Conservation (phyloP, 2,329 filamentous ascomycete genomes). For the Nigrospora sphaerica region DNA sequence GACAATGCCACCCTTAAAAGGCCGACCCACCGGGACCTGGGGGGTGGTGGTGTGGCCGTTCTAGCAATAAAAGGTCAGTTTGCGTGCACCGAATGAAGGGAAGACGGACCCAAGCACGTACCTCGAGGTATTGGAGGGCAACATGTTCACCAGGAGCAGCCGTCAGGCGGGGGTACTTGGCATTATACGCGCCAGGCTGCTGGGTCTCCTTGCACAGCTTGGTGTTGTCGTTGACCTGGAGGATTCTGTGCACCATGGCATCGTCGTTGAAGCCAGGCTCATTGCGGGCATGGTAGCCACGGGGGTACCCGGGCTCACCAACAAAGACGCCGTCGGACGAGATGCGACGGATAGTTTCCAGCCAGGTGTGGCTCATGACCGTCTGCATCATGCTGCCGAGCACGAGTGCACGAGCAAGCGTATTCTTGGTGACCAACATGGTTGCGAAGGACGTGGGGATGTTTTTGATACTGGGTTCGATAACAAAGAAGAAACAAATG, state of each 20-base stretch:
- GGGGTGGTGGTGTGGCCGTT: constrained; percentile 20
- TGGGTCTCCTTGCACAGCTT: constrained; percentile 57
- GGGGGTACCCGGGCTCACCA: constrained; percentile 65
- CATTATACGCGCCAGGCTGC: constrained; percentile 48
- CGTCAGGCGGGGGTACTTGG: constrained; percentile 51
- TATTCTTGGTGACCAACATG: constrained; percentile 10
- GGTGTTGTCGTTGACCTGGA: constrained; percentile 37
- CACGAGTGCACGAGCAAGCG: constrained; percentile 8
- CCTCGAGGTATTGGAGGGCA: constrained; percentile 61
- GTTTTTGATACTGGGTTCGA: too few species aligned
- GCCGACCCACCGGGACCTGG: constrained; percentile 47
- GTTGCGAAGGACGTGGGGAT: not conserved
- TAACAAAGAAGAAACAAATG: too few species aligned
- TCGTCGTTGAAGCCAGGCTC: constrained; percentile 49
- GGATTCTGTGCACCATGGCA: constrained; percentile 52
- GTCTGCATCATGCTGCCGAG: constrained; percentile 23
- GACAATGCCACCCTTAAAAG: constrained; percentile 59
- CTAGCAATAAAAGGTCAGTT: not conserved
- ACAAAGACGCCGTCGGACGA: constrained; percentile 66
- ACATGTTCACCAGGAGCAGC: constrained; percentile 55
- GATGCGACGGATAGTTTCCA: constrained; percentile 69
- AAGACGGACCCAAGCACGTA: constrained; percentile 7
- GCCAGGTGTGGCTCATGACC: constrained; percentile 66
- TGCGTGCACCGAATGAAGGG: not conserved
- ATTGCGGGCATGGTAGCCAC: constrained; percentile 57